Evolutionary conservation across 495 filamentous ascomycete genomes (phyloP), one percentile per base, ranked within the genome.

Genomic region (Podospora pseudoanserina): DNA sequence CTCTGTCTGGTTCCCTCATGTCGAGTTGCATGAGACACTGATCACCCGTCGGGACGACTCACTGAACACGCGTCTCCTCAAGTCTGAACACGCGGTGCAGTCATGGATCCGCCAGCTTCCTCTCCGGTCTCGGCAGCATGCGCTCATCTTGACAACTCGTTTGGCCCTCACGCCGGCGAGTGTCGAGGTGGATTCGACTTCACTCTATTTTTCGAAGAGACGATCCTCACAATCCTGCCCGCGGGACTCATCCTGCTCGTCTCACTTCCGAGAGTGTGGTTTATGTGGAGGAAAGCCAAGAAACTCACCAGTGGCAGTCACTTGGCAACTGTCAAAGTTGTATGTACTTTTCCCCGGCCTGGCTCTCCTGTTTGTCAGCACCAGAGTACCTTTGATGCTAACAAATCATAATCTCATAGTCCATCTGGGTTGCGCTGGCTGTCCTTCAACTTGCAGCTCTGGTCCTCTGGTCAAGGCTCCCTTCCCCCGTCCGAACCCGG

Each of bases 141-240:
- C 56, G 16, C 63, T 18, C 63, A 32, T 44, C 30, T 72, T 30
- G 70, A 76, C 65, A 65, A 74, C 69, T 70, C 71, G 56, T 75
- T 78, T 28, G 76, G 76, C 26, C 76, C 76, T 4, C 68, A 71
- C 30, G 74, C 72, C n/a, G 71, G 71, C 65, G 53, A 59, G 11
- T 78, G 76, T 72, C 74, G 76, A 9, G 74, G 74, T 18, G 76
- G 74, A 26, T 84, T 89, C 68, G 86, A 90, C 67, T 89, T 88
- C 70, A 86, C 87, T 18, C 77, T 87, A 15, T 67, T 75, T 7
- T 89, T 89, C 67, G 86, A 90, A 69, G 83, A 88, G 66, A 79
- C 78, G 2, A 83, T 89, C 30, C 76, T 87, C 11, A 77, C 77
- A 4, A 74, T 86, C 11, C 70, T 83, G 11, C 84, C 85, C 4